These are phyloP conservation scores for Hirsutella rhossiliensis DNA, from an alignment of 2,329 filamentous ascomycete species.

Conservation along the genomic window DNA sequence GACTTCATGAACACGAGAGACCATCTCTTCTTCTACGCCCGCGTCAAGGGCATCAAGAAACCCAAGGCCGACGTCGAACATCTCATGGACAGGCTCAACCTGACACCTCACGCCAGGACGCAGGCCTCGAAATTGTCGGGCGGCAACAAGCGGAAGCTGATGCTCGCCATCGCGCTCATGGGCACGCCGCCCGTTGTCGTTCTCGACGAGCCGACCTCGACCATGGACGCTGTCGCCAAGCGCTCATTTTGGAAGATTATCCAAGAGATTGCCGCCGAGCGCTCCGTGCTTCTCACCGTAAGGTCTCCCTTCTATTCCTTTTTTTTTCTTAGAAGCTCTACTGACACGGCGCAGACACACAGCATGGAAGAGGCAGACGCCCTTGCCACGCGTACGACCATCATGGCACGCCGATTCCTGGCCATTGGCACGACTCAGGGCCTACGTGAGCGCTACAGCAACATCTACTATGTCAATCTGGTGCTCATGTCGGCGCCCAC, in stretches of 20 bases:
- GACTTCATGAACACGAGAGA: constrained; percentile 76
- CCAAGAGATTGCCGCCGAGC: constrained; percentile 54
- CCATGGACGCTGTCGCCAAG: constrained; percentile 78
- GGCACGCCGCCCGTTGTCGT: constrained; percentile 73
- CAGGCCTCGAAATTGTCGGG: constrained; percentile 68
- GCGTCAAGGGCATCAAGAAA: constrained; percentile 60
- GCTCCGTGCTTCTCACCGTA: constrained; percentile 61
- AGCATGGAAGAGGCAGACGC: constrained; percentile 87
- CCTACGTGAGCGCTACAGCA: constrained; percentile 45
- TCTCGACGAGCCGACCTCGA: constrained; percentile 72
- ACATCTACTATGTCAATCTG: constrained; percentile 50
- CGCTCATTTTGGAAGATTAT: constrained; percentile 80
- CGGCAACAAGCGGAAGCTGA: constrained; percentile 79
- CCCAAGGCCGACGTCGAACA: constrained; percentile 60
- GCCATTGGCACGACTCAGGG: constrained; percentile 48
- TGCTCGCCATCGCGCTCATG: constrained; percentile 73
- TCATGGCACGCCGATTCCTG: constrained; percentile 30
- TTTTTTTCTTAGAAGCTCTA: background rate
- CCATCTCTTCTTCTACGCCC: constrained; percentile 71
- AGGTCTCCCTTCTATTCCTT: background rate
- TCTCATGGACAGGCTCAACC: constrained; percentile 61
- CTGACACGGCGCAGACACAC: constrained; percentile 43
- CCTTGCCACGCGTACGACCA: constrained; percentile 54
- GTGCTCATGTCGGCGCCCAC: constrained; percentile 46
- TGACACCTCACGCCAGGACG: constrained; percentile 53